phyloP scores from a whole-genome alignment of 176 grass and related monocot species.

The Echinochloa phyllopogon region DNA sequence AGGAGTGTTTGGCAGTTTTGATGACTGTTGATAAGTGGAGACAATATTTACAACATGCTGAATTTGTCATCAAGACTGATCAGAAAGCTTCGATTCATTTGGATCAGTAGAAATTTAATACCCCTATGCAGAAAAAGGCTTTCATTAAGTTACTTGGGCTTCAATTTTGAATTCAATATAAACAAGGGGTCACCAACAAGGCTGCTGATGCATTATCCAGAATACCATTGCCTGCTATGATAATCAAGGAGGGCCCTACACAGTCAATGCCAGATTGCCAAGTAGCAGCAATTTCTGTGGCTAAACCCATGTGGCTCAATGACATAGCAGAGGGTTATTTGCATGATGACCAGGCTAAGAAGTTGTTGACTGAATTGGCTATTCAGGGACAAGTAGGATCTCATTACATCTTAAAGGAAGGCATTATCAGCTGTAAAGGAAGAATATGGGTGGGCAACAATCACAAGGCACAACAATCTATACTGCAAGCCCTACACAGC shows the following conservation, averaged over 20 bases:
- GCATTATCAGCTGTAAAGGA: too few species aligned
- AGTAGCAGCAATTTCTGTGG: accelerated
- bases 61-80: background rate
- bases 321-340: background rate
- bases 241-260: too few species aligned
- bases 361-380: too few species aligned
- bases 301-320: background rate
- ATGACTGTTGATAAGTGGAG: background rate
- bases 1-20: background rate
- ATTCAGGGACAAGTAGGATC: too few species aligned
- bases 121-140: background rate
- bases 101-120: background rate
- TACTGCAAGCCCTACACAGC: background rate
- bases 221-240: too few species aligned
- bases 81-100: background rate
- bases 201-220: background rate
- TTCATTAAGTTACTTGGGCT: background rate
- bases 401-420: too few species aligned
- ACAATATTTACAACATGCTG: background rate
- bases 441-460: too few species aligned
- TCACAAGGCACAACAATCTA: background rate
- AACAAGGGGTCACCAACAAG: background rate
- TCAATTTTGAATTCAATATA: background rate
- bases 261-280: background rate
- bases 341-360: too few species aligned